Base-by-base conservation (phyloP, 75 land plant species). In the Picea sitchensis region DNA sequence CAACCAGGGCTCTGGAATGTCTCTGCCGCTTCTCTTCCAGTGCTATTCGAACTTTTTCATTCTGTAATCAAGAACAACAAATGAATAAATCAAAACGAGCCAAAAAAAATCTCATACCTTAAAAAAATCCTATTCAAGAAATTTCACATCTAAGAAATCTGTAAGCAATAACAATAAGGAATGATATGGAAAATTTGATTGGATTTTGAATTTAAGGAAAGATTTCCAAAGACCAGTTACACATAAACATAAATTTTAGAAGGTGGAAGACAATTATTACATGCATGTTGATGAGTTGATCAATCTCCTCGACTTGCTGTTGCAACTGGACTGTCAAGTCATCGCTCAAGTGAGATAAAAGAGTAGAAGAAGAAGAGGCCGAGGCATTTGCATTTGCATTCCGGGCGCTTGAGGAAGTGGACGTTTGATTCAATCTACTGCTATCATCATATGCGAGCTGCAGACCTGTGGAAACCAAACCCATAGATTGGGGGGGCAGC, bases 21-120 rank as follows among this genome's bases (percentile, higher is more conserved):
- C 84, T 81, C 86, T 83, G 87, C 59, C 82, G 13, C 69, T 84
- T 88, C 83, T 91, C 93, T 54, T 91, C 86, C 77, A 91, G 34
- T 8, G 68, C 82, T 13, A 20, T 18, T 36, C 82, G 73, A 2
- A 85, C 69, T 71, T 83, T 81, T 58, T 90, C 92, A 26, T 59
- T 83, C 92, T 91, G 82, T 15, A 44, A 18, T 41, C 56, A 60
- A 34, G 41, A 7, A 81, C 26, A 77, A 61, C 51, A 61, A 47
- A 41, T 47, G 54, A 47, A 7, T 47, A 47, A 47, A 7, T 8
- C 54, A 47, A 47, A 7, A 47, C 6, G 0, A 7, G 1, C 44
- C 44, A 41, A 41, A 41, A 41, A 41, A 5, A 26, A 26, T 26
- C 26, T 26, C 26, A 26, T 26, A 26, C 26, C 26, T 26, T 26